A percentile compares a stretch with the other conserved stretches of the same genome.
Evolutionary conservation across 805 yeast genomes (phyloP).

Genomic region (Tetrapisispora nanseiensis): DNA sequence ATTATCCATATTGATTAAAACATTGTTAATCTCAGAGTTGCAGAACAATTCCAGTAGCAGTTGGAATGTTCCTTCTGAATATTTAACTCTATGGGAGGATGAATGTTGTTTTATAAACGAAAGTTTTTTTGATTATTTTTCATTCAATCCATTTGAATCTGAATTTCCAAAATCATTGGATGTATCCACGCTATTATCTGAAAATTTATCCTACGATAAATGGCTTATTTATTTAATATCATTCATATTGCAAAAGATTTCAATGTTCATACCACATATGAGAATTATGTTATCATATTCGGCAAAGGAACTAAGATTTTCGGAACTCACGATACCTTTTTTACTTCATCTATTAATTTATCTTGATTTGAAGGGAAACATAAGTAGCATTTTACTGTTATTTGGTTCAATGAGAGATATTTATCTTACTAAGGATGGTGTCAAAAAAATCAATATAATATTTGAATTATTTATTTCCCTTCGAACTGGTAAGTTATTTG

Average conservation of each 20-base stretch:
- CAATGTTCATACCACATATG: conserved; percentile 7
- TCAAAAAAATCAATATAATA: conserved; percentile 10
- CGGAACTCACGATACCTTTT: conserved; percentile 5
- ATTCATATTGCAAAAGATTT: conserved; percentile 5
- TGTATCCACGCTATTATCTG: not conserved
- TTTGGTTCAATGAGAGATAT: not conserved
- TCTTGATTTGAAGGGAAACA: conserved; percentile 8
- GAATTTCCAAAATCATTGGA: not conserved
- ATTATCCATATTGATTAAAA: not conserved
- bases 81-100: not conserved
- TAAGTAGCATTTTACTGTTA: not conserved
- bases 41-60: not conserved
- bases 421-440: not conserved
- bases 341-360: conserved; percentile 9
- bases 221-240: conserved; percentile 9
- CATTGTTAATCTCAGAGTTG: not conserved
- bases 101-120: not conserved
- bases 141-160: not conserved
- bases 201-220: not conserved
- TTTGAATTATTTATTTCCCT: conserved; percentile 22
- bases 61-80: not conserved
- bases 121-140: not conserved
- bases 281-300: conserved; percentile 3
- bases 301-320: not conserved
- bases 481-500: conserved; percentile 16